Conservation (phyloP, 140 eudicot genomes). For the Cichorium intybus region DNA sequence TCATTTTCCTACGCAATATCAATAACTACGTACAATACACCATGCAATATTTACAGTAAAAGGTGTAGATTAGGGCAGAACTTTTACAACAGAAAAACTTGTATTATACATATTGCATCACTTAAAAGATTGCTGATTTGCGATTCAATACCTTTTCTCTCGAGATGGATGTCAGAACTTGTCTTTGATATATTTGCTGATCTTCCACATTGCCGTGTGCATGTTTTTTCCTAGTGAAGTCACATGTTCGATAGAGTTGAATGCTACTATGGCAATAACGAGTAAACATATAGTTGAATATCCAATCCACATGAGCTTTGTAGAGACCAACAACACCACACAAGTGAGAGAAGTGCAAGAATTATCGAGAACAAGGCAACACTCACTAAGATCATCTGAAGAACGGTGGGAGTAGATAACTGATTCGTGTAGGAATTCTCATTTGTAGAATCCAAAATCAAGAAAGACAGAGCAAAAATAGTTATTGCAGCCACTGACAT, state of each 20-base stretch:
- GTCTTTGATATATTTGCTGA: neutral
- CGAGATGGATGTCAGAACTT: neutral
- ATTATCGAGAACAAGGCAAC: neutral
- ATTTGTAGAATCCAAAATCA: neutral
- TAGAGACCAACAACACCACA: slow-evolving; percentile 1
- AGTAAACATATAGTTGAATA: neutral
- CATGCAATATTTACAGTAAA: no score
- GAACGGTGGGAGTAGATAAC: neutral
- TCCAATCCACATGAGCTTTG: neutral
- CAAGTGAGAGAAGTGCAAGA: slow-evolving; percentile 1
- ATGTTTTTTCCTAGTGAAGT: neutral
- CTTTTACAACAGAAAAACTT: no score
- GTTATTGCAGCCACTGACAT: neutral
- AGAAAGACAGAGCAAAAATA: neutral
- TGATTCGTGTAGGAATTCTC: neutral
- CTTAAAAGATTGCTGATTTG: neutral
- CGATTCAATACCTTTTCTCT: no score
- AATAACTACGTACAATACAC: no score
- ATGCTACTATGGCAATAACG: neutral
- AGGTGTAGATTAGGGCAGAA: no score
- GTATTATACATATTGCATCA: no score
- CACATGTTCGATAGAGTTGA: neutral
- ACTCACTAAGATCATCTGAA: neutral
- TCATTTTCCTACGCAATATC: no score
- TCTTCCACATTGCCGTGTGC: neutral